Evolutionary conservation across 371 early-diverging fungal genomes (phyloP).

Genomic region (Actinomortierella wolfii): DNA sequence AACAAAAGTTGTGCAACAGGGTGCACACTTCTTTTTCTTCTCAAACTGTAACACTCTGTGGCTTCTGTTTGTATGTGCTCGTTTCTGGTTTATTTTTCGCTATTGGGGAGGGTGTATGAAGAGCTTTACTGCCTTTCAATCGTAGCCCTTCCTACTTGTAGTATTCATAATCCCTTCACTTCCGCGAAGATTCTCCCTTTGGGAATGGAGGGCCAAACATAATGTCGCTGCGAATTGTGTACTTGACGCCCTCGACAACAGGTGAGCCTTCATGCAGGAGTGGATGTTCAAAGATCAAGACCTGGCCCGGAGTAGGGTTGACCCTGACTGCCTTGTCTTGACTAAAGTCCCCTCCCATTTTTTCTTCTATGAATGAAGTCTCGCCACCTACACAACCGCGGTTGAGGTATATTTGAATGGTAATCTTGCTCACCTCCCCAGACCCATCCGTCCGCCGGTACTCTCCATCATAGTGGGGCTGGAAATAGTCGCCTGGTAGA

Average conservation of each 20-base stretch:
- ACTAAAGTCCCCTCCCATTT: not conserved
- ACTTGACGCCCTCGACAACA: slow-evolving; percentile 37
- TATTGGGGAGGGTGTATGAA: no score
- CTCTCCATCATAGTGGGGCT: slow-evolving; percentile 51
- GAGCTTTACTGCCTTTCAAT: no score
- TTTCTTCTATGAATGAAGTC: slow-evolving; percentile 48
- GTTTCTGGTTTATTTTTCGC: no score
- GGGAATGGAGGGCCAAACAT: slow-evolving; percentile 24
- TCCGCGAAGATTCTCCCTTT: no score
- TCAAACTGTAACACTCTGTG: no score
- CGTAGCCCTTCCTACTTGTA: no score
- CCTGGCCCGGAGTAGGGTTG: slow-evolving; percentile 34
- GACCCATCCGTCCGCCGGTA: slow-evolving; percentile 48
- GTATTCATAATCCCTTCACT: no score
- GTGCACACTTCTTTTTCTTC: no score
- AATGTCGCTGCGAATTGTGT: slow-evolving; percentile 46
- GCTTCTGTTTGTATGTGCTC: no score
- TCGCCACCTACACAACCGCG: slow-evolving; percentile 48
- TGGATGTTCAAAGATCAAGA: slow-evolving; percentile 50
- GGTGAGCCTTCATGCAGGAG: slow-evolving; percentile 45
- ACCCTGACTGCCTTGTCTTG: slow-evolving; percentile 12
- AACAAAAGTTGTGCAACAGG: no score
- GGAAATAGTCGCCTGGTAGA: slow-evolving; percentile 48
- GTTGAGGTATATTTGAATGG: slow-evolving; percentile 53
- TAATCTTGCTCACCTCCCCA: slow-evolving; percentile 46